Evolutionary conservation across 2,329 filamentous ascomycete genomes (phyloP).

Genomic region (Diaporthe velutina): DNA sequence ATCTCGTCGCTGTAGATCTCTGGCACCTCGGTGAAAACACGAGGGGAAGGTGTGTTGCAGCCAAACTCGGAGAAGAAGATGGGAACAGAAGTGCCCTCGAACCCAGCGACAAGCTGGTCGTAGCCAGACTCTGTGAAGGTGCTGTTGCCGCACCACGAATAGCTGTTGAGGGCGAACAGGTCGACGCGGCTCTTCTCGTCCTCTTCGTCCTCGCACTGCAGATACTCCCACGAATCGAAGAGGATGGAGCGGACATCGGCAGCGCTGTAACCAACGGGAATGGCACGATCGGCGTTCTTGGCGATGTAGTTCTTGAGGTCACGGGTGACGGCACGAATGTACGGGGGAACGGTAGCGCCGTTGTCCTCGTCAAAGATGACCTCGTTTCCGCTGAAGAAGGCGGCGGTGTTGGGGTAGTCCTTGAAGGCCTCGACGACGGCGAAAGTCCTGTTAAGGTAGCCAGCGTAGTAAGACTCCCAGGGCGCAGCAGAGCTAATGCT

Average conservation of each 20-base stretch:
- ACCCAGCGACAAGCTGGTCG: conserved; percentile 70
- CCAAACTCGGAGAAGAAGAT: conserved; percentile 88
- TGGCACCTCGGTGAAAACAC: conserved; percentile 81
- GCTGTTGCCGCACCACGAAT: conserved; percentile 73
- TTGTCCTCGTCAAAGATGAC: conserved; percentile 77
- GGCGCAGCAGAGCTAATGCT: conserved; percentile 67
- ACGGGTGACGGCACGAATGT: conserved; percentile 80
- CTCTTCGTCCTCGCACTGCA: conserved; percentile 70
- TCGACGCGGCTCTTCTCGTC: conserved; percentile 76
- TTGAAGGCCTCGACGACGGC: conserved; percentile 76
- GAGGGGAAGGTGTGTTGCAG: conserved; percentile 79
- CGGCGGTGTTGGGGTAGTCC: conserved; percentile 75
- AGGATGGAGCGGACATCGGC: conserved; percentile 82
- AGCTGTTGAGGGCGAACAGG: conserved; percentile 83
- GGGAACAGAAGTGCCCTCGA: conserved; percentile 75
- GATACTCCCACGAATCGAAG: conserved; percentile 81
- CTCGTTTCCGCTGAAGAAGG: conserved; percentile 85
- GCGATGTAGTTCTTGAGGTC: conserved; percentile 87
- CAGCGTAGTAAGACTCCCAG: conserved; percentile 70
- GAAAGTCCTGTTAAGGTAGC: conserved; percentile 76
- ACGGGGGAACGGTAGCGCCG: conserved; percentile 74
- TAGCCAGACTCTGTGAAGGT: conserved; percentile 68
- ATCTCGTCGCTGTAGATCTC: conserved; percentile 80
- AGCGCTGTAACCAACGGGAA: conserved; percentile 85
- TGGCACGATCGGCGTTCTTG: conserved; percentile 74